Base-by-base conservation (phyloP, 2,329 filamentous ascomycete species). In the Amylocarpus encephaloides region DNA sequence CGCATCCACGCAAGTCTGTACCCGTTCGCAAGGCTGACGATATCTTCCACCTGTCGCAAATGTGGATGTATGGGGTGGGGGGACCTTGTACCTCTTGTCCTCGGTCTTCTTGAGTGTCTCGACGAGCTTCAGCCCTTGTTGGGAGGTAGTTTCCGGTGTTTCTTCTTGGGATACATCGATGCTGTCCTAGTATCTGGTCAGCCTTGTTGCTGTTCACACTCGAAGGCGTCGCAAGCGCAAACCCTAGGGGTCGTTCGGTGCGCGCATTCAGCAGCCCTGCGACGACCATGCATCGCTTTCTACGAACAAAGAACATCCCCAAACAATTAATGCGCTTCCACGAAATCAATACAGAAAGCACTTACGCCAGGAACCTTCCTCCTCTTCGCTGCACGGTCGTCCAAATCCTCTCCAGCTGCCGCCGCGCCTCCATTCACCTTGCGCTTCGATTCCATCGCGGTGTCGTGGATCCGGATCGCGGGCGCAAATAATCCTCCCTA, bases 31-130 rank as follows among this genome's bases (percentile, higher is more conserved):
- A 54, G 49, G 49, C 43, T 55, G 50, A 42, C 36, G 47, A 51
- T 15, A 30, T 50, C 35, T 39, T 22, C 34, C n/a, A 18, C 33
- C 39, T 47, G 49, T 53, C 47, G 50, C 50, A 44, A 48, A 42
- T 7, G 29, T 45, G 7, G 18, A 46, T 39, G 32, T 38, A 46
- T 39, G 19, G 40, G 50, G 33, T 50, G 34, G 50, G 33, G 51
- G 34, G 41, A 40, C 6, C 43, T 73, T 79, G 63, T 76, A 92
- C 88, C 78, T 87, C 72, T 94, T 94, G 68, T 94, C 89, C 55
- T 82, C 80, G 18, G 87, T 88, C 57, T 80, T 77, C 60, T 83
- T 83, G 63, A 95, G 79, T 64, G 84, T 82, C 48, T 88, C 82
- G 40, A 94, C 71, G 63, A 94, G 86, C 58, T 77, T 79, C 60